Conservation (phyloP, 257 asterid genomes). For the Lantana camara region DNA sequence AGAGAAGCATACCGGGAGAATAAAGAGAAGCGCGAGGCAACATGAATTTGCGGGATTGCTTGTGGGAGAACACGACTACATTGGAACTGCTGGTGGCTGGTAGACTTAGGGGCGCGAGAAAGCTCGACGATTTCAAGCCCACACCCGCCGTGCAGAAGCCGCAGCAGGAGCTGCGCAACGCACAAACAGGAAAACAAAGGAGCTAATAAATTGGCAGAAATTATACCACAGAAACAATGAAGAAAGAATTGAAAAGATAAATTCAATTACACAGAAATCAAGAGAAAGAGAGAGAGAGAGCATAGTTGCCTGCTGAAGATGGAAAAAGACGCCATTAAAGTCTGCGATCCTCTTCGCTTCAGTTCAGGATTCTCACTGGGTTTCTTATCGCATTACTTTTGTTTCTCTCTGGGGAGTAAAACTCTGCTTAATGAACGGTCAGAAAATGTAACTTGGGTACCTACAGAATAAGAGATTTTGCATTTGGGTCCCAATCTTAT, state of each 20-base stretch:
- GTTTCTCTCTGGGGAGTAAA: not conserved
- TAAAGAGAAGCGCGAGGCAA: constrained; percentile 48
- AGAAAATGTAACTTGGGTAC: too few relatives aligned
- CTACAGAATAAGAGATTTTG: too few relatives aligned
- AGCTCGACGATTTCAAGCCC: constrained; percentile 60
- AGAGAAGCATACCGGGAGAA: constrained; percentile 53
- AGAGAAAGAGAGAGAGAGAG: constrained; percentile 12
- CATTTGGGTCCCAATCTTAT: too few relatives aligned
- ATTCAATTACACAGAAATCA: not conserved
- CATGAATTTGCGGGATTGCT: constrained; percentile 34
- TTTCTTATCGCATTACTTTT: constrained; percentile 29
- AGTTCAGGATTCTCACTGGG: constrained; percentile 5
- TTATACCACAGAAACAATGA: not conserved
- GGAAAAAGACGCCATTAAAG: constrained; percentile 51
- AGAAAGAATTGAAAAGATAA: not conserved
- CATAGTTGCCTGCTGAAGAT: constrained; percentile 42
- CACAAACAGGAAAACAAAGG: constrained; percentile 2
- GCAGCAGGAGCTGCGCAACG: constrained; percentile 39
- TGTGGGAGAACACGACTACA: constrained; percentile 30
- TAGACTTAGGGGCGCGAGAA: constrained; percentile 43
- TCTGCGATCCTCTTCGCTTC: not conserved
- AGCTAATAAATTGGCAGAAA: constrained; percentile 12
- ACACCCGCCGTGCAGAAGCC: constrained; percentile 36
- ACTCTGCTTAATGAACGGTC: too few relatives aligned
- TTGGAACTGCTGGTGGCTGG: constrained; percentile 27